Evolutionary conservation across 495 filamentous ascomycete genomes (phyloP).

Genomic region (Aspergillus diversus): DNA sequence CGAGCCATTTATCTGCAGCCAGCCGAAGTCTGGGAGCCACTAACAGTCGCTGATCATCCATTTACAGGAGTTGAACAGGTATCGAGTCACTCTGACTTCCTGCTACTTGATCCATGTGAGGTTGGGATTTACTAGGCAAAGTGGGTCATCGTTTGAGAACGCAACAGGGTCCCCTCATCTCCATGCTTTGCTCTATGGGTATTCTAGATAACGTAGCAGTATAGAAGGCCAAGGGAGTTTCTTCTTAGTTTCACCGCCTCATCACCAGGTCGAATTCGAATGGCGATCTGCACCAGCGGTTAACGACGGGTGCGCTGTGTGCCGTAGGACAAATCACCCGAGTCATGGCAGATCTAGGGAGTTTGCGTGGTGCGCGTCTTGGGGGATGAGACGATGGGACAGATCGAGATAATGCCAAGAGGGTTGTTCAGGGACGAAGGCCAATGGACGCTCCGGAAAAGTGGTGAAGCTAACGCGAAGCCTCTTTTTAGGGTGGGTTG

Average conservation of each 20-base stretch:
- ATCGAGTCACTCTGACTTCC: too few species aligned
- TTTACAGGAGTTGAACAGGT: too few species aligned
- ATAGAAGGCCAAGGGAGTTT: not conserved
- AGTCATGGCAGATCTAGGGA: too few species aligned
- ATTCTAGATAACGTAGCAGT: too few species aligned
- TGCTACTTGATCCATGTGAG: too few species aligned
- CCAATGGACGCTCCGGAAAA: not conserved
- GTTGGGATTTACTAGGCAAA: too few species aligned
- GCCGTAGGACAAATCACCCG: not conserved
- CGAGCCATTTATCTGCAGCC: slow-evolving; percentile 2
- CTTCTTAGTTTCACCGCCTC: not conserved
- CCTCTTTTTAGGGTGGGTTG: not conserved
- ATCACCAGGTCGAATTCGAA: not conserved
- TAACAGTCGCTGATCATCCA: not conserved
- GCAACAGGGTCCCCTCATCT: too few species aligned
- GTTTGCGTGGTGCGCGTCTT: too few species aligned
- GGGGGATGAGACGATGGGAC: not conserved
- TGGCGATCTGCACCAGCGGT: not conserved
- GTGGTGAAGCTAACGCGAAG: not conserved
- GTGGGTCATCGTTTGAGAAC: too few species aligned
- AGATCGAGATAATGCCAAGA: not conserved
- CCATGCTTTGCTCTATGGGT: too few species aligned
- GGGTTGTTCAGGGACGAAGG: not conserved
- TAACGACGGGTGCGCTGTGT: not conserved
- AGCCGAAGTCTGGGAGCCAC: not conserved